A percentile compares a stretch with the other conserved stretches of the same genome.
Evolutionary conservation across 352 stramenopile species (phyloP).

Genomic region (Phytophthora constricta): DNA sequence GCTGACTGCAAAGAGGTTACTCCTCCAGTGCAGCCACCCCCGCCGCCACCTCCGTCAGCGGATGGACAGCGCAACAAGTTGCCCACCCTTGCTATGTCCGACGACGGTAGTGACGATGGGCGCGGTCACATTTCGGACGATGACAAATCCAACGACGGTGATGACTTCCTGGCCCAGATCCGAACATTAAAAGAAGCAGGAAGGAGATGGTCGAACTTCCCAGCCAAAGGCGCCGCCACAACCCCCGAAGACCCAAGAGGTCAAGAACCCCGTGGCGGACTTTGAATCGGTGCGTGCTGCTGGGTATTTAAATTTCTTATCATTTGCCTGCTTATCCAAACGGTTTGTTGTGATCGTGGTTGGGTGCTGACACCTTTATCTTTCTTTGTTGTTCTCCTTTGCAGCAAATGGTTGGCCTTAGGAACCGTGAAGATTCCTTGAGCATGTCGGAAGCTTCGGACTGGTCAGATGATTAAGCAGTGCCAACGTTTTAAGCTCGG

Average conservation of each 20-base stretch:
- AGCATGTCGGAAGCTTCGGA: slow-evolving; percentile 87
- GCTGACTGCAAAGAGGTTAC: slow-evolving; percentile 84
- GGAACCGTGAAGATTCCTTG: slow-evolving; percentile 76
- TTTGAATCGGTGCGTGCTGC: slow-evolving; percentile 58
- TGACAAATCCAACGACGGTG: slow-evolving; percentile 78
- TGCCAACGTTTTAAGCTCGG: slow-evolving; percentile 20
- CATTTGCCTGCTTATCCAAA: not conserved
- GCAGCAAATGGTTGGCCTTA: slow-evolving; percentile 87
- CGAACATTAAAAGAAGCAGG: slow-evolving; percentile 86
- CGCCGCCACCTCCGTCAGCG: slow-evolving; percentile 57
- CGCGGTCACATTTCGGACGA: slow-evolving; percentile 45
- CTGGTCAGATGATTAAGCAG: slow-evolving; percentile 86
- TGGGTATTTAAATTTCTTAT: not conserved
- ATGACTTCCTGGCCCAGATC: slow-evolving; percentile 81
- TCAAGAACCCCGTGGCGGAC: slow-evolving; percentile 62
- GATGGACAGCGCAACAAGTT: slow-evolving; percentile 55
- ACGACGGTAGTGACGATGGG: slow-evolving; percentile 72
- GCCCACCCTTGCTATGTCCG: slow-evolving; percentile 82
- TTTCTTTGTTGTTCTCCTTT: slow-evolving; percentile 8
- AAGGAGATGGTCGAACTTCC: slow-evolving; percentile 44
- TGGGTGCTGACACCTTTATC: slow-evolving; percentile 12
- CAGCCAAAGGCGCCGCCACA: slow-evolving; percentile 29
- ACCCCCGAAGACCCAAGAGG: slow-evolving; percentile 57
- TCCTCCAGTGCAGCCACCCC: slow-evolving; percentile 45
- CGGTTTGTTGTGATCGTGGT: not conserved